Percentiles rank a stretch among this genome's conserved stretches.
phyloP scores from a whole-genome alignment of 2,329 filamentous ascomycete species.

The Curvularia spicifera region DNA sequence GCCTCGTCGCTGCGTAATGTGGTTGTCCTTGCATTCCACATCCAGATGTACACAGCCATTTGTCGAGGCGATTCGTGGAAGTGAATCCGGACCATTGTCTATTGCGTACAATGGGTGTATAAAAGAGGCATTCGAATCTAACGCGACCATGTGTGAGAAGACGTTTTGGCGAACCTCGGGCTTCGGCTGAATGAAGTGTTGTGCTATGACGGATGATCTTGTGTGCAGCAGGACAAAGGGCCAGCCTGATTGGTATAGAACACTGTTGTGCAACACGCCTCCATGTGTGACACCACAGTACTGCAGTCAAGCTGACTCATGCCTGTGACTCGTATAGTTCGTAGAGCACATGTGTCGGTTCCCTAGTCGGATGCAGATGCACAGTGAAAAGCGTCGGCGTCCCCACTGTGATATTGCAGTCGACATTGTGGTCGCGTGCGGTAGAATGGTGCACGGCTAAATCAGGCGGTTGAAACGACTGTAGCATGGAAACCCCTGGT shows the following conservation, averaged over 20 bases:
- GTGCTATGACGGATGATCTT: not conserved
- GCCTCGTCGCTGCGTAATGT: not conserved
- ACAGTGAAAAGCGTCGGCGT: conserved; percentile 5
- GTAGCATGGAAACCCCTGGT: not conserved
- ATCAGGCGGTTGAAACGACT: conserved; percentile 7
- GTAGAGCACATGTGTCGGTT: not conserved
- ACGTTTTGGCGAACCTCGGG: not conserved
- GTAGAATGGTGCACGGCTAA: conserved; percentile 11
- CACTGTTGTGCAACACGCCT: not conserved
- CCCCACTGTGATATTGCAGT: not conserved
- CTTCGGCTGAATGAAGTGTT: not conserved
- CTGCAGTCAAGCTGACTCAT: not conserved
- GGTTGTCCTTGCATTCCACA: not conserved
- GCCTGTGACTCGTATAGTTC: not conserved
- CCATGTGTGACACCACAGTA: not conserved
- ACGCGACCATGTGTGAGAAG: not conserved
- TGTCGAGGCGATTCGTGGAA: not conserved
- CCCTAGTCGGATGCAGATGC: conserved; percentile 9
- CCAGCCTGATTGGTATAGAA: not conserved
- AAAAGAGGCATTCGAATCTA: not conserved
- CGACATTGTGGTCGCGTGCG: not conserved
- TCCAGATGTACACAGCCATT: not conserved
- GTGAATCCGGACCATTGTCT: not conserved
- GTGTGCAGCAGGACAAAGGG: not conserved
- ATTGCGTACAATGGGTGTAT: not conserved